phyloP scores from a whole-genome alignment of 345 rosid genomes.

The Chamaenerion angustifolium region DNA sequence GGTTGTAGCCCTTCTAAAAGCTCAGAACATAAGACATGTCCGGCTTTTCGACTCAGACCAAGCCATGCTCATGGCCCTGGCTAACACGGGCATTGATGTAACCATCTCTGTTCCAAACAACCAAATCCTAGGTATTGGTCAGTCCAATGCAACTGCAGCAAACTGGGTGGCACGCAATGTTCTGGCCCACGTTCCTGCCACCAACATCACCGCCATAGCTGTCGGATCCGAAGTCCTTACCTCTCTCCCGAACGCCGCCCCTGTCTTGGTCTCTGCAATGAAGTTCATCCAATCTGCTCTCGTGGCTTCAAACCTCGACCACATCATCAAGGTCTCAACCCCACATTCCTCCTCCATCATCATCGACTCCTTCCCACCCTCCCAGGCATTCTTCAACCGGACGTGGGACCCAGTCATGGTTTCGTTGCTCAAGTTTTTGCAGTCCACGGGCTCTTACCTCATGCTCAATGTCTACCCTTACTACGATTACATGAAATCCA shows the following conservation, averaged over 20 bases:
- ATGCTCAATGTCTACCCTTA: slow-evolving; percentile 94
- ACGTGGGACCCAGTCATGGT: slow-evolving; percentile 81
- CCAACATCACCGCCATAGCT: slow-evolving; percentile 81
- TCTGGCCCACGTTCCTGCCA: slow-evolving; percentile 70
- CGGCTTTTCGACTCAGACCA: slow-evolving; percentile 80
- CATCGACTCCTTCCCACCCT: slow-evolving; percentile 94
- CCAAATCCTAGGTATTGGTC: slow-evolving; percentile 89
- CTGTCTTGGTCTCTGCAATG: slow-evolving; percentile 70
- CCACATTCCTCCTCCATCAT: slow-evolving; percentile 83
- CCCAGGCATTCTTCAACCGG: slow-evolving; percentile 95
- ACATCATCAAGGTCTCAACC: slow-evolving; percentile 76
- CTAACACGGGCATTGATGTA: slow-evolving; percentile 76
- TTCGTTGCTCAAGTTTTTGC: slow-evolving; percentile 79
- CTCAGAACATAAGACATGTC: slow-evolving; percentile 68
- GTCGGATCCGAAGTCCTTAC: slow-evolving; percentile 88
- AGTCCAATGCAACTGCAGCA: slow-evolving; percentile 93
- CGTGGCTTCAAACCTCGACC: slow-evolving; percentile 77
- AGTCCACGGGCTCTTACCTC: slow-evolving; percentile 59
- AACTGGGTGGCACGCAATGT: slow-evolving; percentile 90
- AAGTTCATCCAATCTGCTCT: slow-evolving; percentile 81
- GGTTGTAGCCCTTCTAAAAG: slow-evolving; percentile 73
- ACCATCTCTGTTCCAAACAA: slow-evolving; percentile 90
- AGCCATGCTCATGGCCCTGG: slow-evolving; percentile 73
- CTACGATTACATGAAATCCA: slow-evolving; percentile 68
- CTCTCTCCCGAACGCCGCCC: slow-evolving; percentile 56